Evolutionary conservation across 305 asterid genomes (phyloP).

Genomic region (Salvia sclarea): DNA sequence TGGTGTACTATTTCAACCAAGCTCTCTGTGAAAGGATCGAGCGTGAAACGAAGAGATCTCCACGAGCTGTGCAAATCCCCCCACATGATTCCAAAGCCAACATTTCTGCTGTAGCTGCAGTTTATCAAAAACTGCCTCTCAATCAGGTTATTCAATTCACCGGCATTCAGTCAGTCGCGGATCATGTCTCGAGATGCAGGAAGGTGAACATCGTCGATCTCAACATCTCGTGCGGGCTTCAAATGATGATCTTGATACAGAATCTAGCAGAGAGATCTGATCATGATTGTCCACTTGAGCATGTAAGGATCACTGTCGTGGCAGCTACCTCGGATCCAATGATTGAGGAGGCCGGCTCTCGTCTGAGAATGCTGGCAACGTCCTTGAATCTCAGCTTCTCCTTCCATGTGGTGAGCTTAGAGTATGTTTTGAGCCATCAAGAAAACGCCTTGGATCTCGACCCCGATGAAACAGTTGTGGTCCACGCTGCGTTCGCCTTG

Average conservation of each 20-base stretch:
- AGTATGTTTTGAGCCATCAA: background rate
- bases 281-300: conserved; percentile 19
- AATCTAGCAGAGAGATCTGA: conserved; percentile 33
- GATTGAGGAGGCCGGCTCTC: conserved; percentile 6
- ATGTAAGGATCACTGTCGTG: conserved; percentile 2
- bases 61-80: background rate
- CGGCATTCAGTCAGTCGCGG: conserved; percentile 33
- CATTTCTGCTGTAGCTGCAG: conserved; percentile 3
- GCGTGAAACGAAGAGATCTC: conserved; percentile 10
- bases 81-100: background rate
- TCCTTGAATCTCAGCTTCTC: conserved; percentile 18
- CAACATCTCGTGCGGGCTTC: conserved; percentile 21
- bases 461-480: conserved; percentile 13
- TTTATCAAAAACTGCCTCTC: conserved; percentile 25
- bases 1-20: conserved; percentile 33
- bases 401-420: conserved; percentile 20
- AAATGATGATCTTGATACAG: conserved; percentile 33
- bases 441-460: background rate
- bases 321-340: background rate
- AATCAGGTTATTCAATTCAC: conserved; percentile 29
- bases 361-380: conserved; percentile 9
- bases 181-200: conserved; percentile 24
- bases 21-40: conserved; percentile 43
- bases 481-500: conserved; percentile 16
- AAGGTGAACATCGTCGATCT: conserved; percentile 33